Percentiles rank a stretch among this genome's conserved stretches.
Evolutionary conservation across 495 filamentous ascomycete genomes (phyloP).

Genomic region (Xylaria cubensis): DNA sequence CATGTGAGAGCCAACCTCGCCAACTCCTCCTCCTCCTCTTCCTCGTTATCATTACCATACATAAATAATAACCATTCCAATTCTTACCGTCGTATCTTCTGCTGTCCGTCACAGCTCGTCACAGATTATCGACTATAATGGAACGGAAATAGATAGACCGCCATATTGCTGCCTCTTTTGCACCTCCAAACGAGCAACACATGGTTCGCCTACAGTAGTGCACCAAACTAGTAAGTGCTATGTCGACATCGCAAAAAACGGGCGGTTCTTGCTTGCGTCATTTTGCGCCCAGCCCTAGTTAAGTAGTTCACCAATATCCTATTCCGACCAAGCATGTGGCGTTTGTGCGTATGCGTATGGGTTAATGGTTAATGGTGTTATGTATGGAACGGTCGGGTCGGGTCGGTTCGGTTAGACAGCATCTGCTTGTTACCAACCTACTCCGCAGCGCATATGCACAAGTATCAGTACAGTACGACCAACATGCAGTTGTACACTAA

Average conservation of each 20-base stretch:
- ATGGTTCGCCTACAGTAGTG: not conserved
- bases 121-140: not conserved
- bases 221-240: not conserved
- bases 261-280: constrained; percentile 5
- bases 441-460: too few relatives aligned
- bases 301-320: not conserved
- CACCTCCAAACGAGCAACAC: constrained; percentile 17
- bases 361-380: not conserved
- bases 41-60: not conserved
- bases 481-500: constrained; percentile 17
- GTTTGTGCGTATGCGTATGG: not conserved
- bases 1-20: not conserved
- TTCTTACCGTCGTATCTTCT: not conserved
- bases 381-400: not conserved
- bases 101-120: not conserved
- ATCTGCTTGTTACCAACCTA: not conserved
- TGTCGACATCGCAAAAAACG: constrained; percentile 1
- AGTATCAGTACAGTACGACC: not conserved
- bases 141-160: not conserved
- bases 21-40: not conserved
- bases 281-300: constrained; percentile 7
- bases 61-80: not conserved
- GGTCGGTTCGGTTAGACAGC: constrained; percentile 8
- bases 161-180: not conserved
- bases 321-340: not conserved